Conservation (phyloP, 75 land plant genomes). For the Azolla pinnata region DNA sequence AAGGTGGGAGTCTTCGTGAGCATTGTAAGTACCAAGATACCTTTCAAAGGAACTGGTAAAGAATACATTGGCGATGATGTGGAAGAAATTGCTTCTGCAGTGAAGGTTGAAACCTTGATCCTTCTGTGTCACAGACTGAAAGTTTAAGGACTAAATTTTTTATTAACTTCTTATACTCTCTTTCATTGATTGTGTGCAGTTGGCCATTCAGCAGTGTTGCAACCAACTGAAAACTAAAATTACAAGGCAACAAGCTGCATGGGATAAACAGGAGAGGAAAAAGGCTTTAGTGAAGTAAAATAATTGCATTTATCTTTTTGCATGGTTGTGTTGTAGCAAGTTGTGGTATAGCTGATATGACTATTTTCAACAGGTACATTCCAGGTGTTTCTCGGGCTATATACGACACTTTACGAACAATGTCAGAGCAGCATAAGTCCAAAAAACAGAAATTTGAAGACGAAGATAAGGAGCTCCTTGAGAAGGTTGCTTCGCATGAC, state of each 20-base stretch:
- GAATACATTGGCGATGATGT: constrained; percentile 99
- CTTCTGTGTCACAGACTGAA: too few relatives aligned
- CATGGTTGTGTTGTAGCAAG: too few relatives aligned
- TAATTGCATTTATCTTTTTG: not conserved
- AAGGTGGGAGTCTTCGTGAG: constrained; percentile 98
- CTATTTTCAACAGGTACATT: constrained; percentile 90
- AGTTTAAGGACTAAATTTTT: not conserved
- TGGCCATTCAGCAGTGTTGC: constrained; percentile 86
- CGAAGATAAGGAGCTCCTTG: constrained; percentile 53
- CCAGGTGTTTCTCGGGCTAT: constrained; percentile 78
- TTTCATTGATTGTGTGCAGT: constrained; percentile 22
- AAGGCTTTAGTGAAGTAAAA: constrained; percentile 58
- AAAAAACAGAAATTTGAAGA: constrained; percentile 45
- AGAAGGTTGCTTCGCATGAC: constrained; percentile 41
- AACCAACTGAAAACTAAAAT: constrained; percentile 78
- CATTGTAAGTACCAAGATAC: constrained; percentile 97
- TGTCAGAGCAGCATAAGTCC: constrained; percentile 22
- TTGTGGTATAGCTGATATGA: too few relatives aligned
- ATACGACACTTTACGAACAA: constrained; percentile 48
- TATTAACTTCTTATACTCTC: not conserved
- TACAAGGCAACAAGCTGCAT: constrained; percentile 76
- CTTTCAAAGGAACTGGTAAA: constrained; percentile 98
- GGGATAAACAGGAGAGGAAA: constrained; percentile 84
- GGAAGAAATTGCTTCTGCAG: constrained; percentile 84
- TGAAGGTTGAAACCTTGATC: too few relatives aligned